Evolutionary conservation across 164 flowering plant genomes (phyloP).

Genomic region (Aristolochia fimbriata): DNA sequence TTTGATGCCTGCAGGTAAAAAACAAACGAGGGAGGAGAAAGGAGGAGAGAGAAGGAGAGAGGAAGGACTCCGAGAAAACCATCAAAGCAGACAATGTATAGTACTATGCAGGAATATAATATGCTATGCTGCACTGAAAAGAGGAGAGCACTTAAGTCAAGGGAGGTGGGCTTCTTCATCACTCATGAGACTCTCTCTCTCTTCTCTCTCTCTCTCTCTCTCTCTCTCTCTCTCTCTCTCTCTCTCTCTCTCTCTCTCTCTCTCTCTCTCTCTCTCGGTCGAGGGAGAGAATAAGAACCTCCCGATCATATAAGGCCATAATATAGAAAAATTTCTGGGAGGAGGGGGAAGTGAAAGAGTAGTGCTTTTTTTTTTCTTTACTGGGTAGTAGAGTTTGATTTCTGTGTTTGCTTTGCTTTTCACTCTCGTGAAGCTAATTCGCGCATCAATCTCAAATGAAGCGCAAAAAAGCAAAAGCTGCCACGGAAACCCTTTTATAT

Average conservation of each 20-base stretch:
- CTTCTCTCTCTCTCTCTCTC: no score
- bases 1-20: neutral
- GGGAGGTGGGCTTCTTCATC: constrained; percentile 19
- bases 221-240: no score
- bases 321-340: neutral
- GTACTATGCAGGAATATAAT: neutral
- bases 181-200: no score
- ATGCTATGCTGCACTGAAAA: neutral
- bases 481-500: constrained; percentile 23
- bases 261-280: constrained; percentile 12
- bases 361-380: constrained; percentile 12
- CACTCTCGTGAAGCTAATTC: constrained; percentile 6
- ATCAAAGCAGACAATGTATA: constrained; percentile 1
- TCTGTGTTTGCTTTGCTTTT: constrained; percentile 15
- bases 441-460: constrained; percentile 20
- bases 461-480: constrained; percentile 33
- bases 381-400: constrained; percentile 7
- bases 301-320: neutral
- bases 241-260: no score
- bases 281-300: constrained; percentile 23
- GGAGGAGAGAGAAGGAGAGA: constrained; percentile 1
- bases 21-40: neutral
- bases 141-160: constrained; percentile 22
- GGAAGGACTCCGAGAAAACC: neutral
- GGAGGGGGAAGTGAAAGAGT: no score